Evolutionary conservation across 352 stramenopile genomes (phyloP).

Genomic region (Globisporangium middletonii): DNA sequence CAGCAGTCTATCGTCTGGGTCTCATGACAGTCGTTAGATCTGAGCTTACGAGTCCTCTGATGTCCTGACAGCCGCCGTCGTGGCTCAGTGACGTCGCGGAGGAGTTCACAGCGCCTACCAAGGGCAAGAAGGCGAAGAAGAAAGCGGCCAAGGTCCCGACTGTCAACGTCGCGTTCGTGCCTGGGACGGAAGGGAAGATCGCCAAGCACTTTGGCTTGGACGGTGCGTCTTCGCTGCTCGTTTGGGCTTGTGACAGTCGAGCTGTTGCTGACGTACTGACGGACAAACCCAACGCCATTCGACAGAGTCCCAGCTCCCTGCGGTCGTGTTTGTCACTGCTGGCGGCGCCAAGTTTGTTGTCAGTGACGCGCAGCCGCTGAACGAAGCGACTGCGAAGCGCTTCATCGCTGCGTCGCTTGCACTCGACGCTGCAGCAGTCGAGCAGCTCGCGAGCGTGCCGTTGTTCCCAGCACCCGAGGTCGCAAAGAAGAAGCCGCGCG

Average conservation of each 20-base stretch:
- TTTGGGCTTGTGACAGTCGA: conserved; percentile 14
- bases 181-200: conserved; percentile 61
- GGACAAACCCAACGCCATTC: no score
- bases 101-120: conserved; percentile 27
- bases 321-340: conserved; percentile 54
- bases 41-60: not conserved
- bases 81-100: conserved; percentile 56
- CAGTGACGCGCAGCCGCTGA: conserved; percentile 22
- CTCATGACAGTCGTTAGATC: no score
- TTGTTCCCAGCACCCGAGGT: conserved; percentile 60
- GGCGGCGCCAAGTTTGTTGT: conserved; percentile 39
- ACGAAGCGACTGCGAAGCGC: conserved; percentile 42
- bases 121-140: conserved; percentile 54
- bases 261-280: no score
- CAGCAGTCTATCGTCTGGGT: not conserved
- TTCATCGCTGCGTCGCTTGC: conserved; percentile 49
- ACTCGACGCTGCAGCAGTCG: conserved; percentile 22
- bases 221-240: conserved; percentile 7
- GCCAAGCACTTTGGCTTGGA: conserved; percentile 56
- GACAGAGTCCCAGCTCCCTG: conserved; percentile 27
- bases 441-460: conserved; percentile 29
- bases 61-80: conserved; percentile 24
- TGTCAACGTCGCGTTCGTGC: conserved; percentile 54
- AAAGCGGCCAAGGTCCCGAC: conserved; percentile 7
- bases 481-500: conserved; percentile 65